These are phyloP conservation scores for Fusarium longipes DNA, from an alignment of 2,329 filamentous ascomycete genomes.

Conservation along the genomic window DNA sequence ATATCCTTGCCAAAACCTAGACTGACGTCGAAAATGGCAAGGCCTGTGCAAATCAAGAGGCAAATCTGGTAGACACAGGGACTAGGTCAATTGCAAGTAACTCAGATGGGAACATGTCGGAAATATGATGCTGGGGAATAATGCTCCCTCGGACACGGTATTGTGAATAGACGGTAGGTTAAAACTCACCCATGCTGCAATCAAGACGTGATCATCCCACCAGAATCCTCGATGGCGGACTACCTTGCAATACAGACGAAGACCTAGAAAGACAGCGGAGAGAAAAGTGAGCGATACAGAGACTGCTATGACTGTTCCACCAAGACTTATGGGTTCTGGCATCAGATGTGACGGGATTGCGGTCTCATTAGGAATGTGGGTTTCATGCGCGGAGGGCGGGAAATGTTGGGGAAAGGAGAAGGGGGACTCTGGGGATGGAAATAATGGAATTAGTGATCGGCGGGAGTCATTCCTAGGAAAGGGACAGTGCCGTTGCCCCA, in stretches of 20 bases:
- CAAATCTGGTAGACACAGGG: accelerated
- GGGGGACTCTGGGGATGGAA: not conserved
- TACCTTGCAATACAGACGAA: slow-evolving; percentile 4
- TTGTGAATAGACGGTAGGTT: too few species aligned
- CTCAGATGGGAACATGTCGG: too few species aligned
- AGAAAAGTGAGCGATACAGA: not conserved
- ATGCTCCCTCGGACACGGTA: too few species aligned
- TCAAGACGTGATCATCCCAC: slow-evolving; percentile 9
- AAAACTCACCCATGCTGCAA: slow-evolving; percentile 8
- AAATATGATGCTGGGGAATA: not conserved
- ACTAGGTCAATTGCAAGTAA: accelerated
- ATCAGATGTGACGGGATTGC: not conserved
- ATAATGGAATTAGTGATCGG: not conserved
- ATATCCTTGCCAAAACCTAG: slow-evolving; percentile 6
- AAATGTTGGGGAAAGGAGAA: not conserved
- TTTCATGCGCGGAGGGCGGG: not conserved
- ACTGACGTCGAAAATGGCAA: not conserved
- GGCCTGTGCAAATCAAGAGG: not conserved
- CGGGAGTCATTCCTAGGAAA: not conserved
- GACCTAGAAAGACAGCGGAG: not conserved
- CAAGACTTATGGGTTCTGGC: not conserved
- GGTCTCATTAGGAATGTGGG: not conserved
- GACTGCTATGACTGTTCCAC: not conserved
- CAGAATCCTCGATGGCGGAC: not conserved
- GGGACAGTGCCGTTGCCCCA: not conserved